Base-by-base conservation (phyloP, 192 early-diverging fungal species). In the Linnemannia elongata region DNA sequence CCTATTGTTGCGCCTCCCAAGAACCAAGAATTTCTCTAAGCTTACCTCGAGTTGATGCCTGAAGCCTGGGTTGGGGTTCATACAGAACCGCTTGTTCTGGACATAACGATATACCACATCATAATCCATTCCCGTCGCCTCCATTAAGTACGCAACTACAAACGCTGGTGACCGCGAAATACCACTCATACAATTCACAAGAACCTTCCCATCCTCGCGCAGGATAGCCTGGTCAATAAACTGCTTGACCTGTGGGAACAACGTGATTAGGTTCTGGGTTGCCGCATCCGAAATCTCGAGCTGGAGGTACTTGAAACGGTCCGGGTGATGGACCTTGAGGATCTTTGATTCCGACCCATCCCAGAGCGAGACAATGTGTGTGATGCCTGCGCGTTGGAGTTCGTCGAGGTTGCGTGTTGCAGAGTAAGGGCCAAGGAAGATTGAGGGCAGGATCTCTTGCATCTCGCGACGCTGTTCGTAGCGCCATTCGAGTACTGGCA, bases 71-170 rank as follows among this genome's bases (percentile, higher is more conserved):
- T 94, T 94, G 20, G 96, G 96, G 80, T 95, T 95, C 88, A 97
- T 95, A 83, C 97, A 98, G 82, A 97, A 95, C 74, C 97, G 77
- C 66, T 93, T 91, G 76, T 94, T 95, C 85, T 98, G 97, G 30
- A 98, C 96, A 90, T 92, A 96, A 49, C 93, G 90, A 80, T 95
- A 96, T 4, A 97, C 96, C 27, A 93, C 89, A 35, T 89, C 78
- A 72, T 94, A 97, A 39, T 91, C 91, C 83, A 94, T 82, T 2
- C 90, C 86, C 85, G 93, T 91, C 0, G 90, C 90, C 76, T 94
- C 94, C 95, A 98, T 98, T 52, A 98, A 78, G 89, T 97, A 98
- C 4, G 96, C 97, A 38, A 97, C 93, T 0, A 97, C 95, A 89
- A 98, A 96, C 45, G 95, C 91, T 12, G 97, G 95, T 39, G 93